Evolutionary conservation across 1,139 yeast species (phyloP).

Genomic region (Zygosaccharomyces pseudobailii): DNA sequence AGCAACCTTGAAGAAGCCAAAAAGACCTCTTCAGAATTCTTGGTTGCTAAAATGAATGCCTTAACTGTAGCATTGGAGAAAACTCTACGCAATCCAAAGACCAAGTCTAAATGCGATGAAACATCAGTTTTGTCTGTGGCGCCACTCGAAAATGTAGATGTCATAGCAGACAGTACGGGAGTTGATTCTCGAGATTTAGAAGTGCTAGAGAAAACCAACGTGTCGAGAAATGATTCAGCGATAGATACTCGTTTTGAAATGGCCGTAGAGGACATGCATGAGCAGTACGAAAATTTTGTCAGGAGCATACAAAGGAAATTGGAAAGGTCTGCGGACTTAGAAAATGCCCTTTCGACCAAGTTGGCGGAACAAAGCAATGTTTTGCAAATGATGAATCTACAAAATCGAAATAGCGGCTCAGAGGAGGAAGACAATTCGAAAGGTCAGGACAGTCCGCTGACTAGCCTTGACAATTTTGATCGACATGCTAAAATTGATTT

Average conservation of each 20-base stretch:
- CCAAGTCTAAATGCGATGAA: not conserved
- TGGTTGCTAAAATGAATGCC: slow-evolving; percentile 35
- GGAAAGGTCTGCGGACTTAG: slow-evolving; percentile 19
- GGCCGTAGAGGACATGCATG: slow-evolving; percentile 28
- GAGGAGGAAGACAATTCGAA: not conserved
- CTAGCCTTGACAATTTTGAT: slow-evolving; percentile 21
- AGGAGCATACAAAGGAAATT: slow-evolving; percentile 24
- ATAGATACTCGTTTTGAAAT: slow-evolving; percentile 27
- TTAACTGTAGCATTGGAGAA: slow-evolving; percentile 27
- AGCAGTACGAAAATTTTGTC: slow-evolving; percentile 30
- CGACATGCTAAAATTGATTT: slow-evolving; percentile 31
- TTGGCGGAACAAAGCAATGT: slow-evolving; percentile 22
- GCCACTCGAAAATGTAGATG: not conserved
- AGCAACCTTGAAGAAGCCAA: slow-evolving; percentile 30
- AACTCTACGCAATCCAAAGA: slow-evolving; percentile 12
- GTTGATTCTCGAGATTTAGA: slow-evolving; percentile 3
- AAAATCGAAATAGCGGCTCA: not conserved
- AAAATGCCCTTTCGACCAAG: slow-evolving; percentile 18
- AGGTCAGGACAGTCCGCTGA: not conserved
- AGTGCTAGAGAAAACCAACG: not conserved
- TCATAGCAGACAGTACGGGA: slow-evolving; percentile 15
- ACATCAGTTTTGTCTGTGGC: not conserved
- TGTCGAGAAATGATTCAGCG: slow-evolving; percentile 9
- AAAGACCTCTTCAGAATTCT: slow-evolving; percentile 27
- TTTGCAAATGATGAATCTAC: slow-evolving; percentile 13